Percentiles rank a stretch among this genome's conserved stretches.
phyloP scores from a whole-genome alignment of 1,139 yeast genomes.

The Kluyveromyces marxianus region DNA sequence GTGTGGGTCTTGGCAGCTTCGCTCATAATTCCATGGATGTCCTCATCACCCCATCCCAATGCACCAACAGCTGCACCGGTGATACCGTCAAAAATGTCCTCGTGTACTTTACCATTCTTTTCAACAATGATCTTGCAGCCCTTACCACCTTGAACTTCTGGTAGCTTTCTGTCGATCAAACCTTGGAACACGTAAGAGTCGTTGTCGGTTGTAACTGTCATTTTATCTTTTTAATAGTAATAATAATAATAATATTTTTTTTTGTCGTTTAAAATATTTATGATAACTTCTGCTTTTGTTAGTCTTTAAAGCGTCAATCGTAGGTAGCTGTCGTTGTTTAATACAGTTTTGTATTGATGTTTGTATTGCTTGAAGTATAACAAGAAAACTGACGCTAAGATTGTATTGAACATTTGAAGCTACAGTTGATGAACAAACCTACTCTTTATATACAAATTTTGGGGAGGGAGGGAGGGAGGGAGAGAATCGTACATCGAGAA shows the following conservation, averaged over 20 bases:
- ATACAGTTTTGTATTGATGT: too few species aligned
- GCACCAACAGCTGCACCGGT: constrained; percentile 33
- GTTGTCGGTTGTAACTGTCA: constrained; percentile 6
- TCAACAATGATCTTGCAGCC: constrained; percentile 43
- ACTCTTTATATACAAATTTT: too few species aligned
- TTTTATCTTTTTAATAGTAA: background rate
- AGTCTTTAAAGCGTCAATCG: too few species aligned
- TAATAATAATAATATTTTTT: background rate
- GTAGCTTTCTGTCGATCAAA: constrained; percentile 35
- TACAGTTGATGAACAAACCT: too few species aligned
- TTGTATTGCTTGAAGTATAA: too few species aligned
- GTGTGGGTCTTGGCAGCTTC: constrained; percentile 28
- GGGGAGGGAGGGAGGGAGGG: too few species aligned
- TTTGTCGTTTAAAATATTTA: background rate
- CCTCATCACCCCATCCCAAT: constrained; percentile 28
- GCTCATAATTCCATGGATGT: constrained; percentile 20
- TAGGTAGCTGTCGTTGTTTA: too few species aligned
- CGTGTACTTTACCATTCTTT: constrained; percentile 39
- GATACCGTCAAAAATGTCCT: constrained; percentile 32
- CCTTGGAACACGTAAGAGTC: constrained; percentile 38
- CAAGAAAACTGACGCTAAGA: too few species aligned
- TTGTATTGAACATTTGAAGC: too few species aligned
- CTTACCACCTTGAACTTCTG: constrained; percentile 40
- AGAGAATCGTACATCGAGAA: too few species aligned
- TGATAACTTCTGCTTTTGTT: too few species aligned